Evolutionary conservation across 306 rosid species (phyloP), one percentile per base, ranked within the genome.

Genomic region (Citrullus colocynthis): DNA sequence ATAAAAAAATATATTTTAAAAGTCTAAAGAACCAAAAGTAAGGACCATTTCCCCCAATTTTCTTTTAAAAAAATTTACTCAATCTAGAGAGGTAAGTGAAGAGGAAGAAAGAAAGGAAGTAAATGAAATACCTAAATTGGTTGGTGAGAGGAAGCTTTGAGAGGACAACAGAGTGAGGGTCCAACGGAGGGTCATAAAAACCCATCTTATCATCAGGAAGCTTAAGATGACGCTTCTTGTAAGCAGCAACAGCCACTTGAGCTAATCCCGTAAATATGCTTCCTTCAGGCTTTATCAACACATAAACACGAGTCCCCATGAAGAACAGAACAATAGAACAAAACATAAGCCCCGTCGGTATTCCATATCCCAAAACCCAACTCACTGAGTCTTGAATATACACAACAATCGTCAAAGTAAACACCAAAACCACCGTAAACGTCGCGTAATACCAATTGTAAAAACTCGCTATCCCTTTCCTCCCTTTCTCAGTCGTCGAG

Each of bases 281-380:
- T 1, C 96, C 98, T 78, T 87, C 88, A 4, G 92, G 79, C 79
- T 84, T 84, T 1, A 63, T 88, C 74, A 83, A 78, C 30, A 78
- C 81, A 11, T 91, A 93, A 15, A 91, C 30, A 36, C 37, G 82
- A 7, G 75, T 39, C 1, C 97, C 98, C 18, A 77, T 7, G 16
- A 90, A 81, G 85, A 91, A 91, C 30, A 87, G 49, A 42, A 83
- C 55, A 15, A 93, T 87, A 20, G 96, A 84, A 32, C 74, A 82
- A 12, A 79, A 57, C 93, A 90, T 90, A 45, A 88, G 86, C 2
- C 71, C 0, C 0, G 93, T 86, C 1, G 93, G 98, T 13, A 91
- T 78, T 5, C 82, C 98, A 78, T 90, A 93, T 0, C 97, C 98
- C 6, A 91, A 39, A n/a, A 77, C 87, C 98, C 98, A 94, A 61